These are phyloP conservation scores for Suhomyces taliae DNA, from an alignment of 1,139 yeast species.

Conservation along the genomic window DNA sequence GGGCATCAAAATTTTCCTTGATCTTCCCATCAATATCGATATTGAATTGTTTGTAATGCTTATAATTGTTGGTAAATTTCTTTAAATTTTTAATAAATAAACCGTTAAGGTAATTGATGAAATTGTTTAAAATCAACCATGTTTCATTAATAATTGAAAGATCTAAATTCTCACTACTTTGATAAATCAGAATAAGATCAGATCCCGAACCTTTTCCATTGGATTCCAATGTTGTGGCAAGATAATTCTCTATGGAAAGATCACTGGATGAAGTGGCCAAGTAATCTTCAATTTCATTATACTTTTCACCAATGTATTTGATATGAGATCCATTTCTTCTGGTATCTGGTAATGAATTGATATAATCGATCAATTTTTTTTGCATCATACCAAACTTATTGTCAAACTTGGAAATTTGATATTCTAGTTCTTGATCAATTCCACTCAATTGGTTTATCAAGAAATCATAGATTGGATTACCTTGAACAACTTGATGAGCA, in stretches of 20 bases:
- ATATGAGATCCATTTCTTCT: slow-evolving; percentile 42
- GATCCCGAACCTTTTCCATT: slow-evolving; percentile 25
- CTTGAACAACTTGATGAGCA: slow-evolving; percentile 53
- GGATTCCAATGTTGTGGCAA: slow-evolving; percentile 1
- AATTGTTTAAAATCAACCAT: slow-evolving; percentile 44
- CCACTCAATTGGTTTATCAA: slow-evolving; percentile 35
- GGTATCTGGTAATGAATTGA: slow-evolving; percentile 32
- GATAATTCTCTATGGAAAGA: slow-evolving; percentile 18
- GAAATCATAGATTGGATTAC: slow-evolving; percentile 69
- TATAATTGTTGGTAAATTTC: slow-evolving; percentile 41
- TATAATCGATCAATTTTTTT: slow-evolving; percentile 37
- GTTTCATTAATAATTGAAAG: slow-evolving; percentile 46
- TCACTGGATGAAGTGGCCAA: slow-evolving; percentile 26
- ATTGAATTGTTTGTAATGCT: slow-evolving; percentile 30
- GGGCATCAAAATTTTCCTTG: slow-evolving; percentile 26
- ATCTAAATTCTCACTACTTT: slow-evolving; percentile 43
- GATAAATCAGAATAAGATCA: slow-evolving; percentile 36
- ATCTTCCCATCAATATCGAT: slow-evolving; percentile 36
- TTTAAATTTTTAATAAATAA: slow-evolving; percentile 30
- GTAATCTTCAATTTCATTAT: slow-evolving; percentile 37
- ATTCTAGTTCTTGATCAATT: slow-evolving; percentile 35
- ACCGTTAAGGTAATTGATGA: slow-evolving; percentile 36
- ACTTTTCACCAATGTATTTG: slow-evolving; percentile 55
- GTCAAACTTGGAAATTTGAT: slow-evolving; percentile 35
- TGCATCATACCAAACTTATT: slow-evolving; percentile 44